Percentiles rank a stretch among this genome's conserved stretches.
Evolutionary conservation across 768 basidiomycete genomes (phyloP).

Genomic region (Agaricus bisporus): DNA sequence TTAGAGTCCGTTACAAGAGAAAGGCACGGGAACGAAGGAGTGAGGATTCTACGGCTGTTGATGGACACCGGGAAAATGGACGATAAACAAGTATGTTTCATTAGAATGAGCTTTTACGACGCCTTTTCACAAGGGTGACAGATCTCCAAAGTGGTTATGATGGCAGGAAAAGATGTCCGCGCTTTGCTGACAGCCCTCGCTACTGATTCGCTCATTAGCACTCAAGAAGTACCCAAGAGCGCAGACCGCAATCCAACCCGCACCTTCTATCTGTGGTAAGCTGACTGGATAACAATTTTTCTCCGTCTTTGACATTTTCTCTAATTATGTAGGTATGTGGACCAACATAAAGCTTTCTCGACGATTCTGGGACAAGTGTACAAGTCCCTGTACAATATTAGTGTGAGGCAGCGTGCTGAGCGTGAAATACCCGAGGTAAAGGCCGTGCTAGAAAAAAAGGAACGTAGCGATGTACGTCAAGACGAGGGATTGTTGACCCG

Average conservation of each 20-base stretch:
- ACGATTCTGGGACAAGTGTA: slow-evolving; percentile 73
- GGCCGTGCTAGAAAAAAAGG: slow-evolving; percentile 74
- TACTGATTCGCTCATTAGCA: slow-evolving; percentile 76
- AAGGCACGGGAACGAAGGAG: slow-evolving; percentile 76
- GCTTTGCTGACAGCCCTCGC: slow-evolving; percentile 75
- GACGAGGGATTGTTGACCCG: slow-evolving; percentile 63
- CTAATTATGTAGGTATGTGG: slow-evolving; percentile 68
- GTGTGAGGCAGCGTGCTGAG: slow-evolving; percentile 68
- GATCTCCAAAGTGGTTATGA: slow-evolving; percentile 93
- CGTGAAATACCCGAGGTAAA: slow-evolving; percentile 57
- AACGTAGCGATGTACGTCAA: slow-evolving; percentile 79
- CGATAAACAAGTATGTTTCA: slow-evolving; percentile 79
- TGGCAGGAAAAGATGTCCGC: slow-evolving; percentile 83
- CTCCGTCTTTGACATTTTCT: background rate
- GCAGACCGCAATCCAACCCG: slow-evolving; percentile 85
- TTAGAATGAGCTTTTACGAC: background rate
- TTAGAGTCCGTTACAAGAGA: slow-evolving; percentile 78
- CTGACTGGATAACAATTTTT: background rate
- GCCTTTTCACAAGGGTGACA: slow-evolving; percentile 23
- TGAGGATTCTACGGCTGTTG: slow-evolving; percentile 75
- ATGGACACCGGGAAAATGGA: slow-evolving; percentile 86
- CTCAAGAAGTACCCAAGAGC: slow-evolving; percentile 89
- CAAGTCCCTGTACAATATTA: slow-evolving; percentile 87
- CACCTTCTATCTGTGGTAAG: slow-evolving; percentile 89
- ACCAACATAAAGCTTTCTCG: slow-evolving; percentile 77